Evolutionary conservation across 2,329 filamentous ascomycete species (phyloP), one percentile per base, ranked within the genome.

Genomic region (Diaporthe amygdali): DNA sequence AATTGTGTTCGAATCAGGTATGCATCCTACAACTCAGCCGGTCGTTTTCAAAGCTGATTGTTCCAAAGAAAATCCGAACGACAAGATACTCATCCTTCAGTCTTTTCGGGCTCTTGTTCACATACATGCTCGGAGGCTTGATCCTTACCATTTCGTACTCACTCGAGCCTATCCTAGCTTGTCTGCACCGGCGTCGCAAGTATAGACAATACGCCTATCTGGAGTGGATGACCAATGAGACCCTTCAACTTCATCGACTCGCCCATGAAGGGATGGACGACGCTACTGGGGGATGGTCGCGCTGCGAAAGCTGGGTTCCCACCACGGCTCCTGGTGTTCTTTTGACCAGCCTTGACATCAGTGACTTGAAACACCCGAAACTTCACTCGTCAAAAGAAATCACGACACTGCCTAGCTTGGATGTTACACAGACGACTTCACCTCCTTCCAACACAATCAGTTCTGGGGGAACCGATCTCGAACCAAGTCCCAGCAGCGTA

Each of bases 31-130:
- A 32, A 51, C 25, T 15, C 67, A n/a, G n/a, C n/a, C n/a, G n/a
- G n/a, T n/a, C n/a, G n/a, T n/a, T n/a, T n/a, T n/a, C n/a, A n/a
- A n/a, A n/a, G n/a, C n/a, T n/a, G n/a, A n/a, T n/a, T n/a, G n/a
- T n/a, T n/a, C n/a, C n/a, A n/a, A n/a, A 79, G 77, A 79, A 78
- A 74, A 76, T 78, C 10, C 68, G 61, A 1, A 77, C 66, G 10
- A 74, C 73, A 0, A 66, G 52, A 3, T 76, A 77, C 59, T 66
- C 59, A 0, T 77, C 77, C 3, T 78, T 80, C 59, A 79, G 75
- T 64, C 20, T 79, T 30, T 77, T 80, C 34, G 74, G 75, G n/a
- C 68, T 80, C 9, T 41, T 69, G 32, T 75, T 77, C 54, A 76
- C 75, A 12, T 74, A 75, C 12, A 47, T 73, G n/a, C 20, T 72